Percentiles rank a stretch among this genome's conserved stretches.
phyloP scores from a whole-genome alignment of 192 early-diverging fungal genomes.

The Spizellomyces punctatus region DNA sequence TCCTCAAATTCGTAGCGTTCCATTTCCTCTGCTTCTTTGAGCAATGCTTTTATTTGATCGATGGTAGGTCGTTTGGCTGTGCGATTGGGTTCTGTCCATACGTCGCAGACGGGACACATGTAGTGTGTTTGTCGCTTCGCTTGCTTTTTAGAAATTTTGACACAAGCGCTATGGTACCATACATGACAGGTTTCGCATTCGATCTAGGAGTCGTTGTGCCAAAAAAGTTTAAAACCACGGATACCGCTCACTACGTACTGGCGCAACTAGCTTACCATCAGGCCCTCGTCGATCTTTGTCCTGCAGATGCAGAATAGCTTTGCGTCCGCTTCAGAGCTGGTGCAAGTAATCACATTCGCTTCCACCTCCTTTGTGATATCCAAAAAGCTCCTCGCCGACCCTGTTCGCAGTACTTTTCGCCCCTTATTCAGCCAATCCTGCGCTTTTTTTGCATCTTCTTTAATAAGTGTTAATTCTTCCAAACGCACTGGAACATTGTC shows the following conservation, averaged over 20 bases:
- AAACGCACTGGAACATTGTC: slow-evolving; percentile 24
- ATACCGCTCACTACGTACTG: too few species aligned
- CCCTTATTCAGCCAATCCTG: slow-evolving; percentile 31
- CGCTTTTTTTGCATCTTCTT: slow-evolving; percentile 23
- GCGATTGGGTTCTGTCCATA: background rate
- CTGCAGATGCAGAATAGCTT: slow-evolving; percentile 37
- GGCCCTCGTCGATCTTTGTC: slow-evolving; percentile 6
- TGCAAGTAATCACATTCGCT: background rate
- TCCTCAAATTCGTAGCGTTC: slow-evolving; percentile 25
- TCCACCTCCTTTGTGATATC: slow-evolving; percentile 23
- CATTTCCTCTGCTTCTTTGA: slow-evolving; percentile 19
- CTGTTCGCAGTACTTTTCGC: slow-evolving; percentile 15
- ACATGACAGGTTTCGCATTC: slow-evolving; percentile 41
- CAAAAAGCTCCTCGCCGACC: slow-evolving; percentile 9
- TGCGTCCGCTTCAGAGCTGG: slow-evolving; percentile 1
- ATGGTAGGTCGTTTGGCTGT: slow-evolving; percentile 9
- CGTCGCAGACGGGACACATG: slow-evolving; percentile 43
- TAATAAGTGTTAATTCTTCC: slow-evolving; percentile 24
- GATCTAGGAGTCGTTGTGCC: slow-evolving; percentile 5
- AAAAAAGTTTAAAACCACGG: too few species aligned
- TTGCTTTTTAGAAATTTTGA: slow-evolving; percentile 36
- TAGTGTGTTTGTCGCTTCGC: slow-evolving; percentile 21
- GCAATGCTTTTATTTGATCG: slow-evolving; percentile 26
- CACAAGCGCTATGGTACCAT: slow-evolving; percentile 43
- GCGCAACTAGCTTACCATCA: slow-evolving; percentile 14